Evolutionary conservation across 2,329 filamentous ascomycete genomes (phyloP), one percentile per base, ranked within the genome.

Genomic region (Neonectria magnoliae): DNA sequence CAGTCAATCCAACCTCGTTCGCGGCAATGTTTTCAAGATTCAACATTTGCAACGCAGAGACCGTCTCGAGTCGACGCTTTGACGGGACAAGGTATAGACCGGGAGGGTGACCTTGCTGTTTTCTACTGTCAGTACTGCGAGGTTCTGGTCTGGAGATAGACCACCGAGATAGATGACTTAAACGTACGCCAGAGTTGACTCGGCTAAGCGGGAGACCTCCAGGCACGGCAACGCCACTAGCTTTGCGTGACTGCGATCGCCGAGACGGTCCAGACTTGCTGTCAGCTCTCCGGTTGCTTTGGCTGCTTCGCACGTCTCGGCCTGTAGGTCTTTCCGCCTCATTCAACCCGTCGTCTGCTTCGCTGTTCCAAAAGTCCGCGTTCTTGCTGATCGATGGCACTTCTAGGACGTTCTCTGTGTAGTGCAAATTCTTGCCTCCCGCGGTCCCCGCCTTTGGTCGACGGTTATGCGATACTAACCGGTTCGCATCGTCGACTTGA

Each of bases 1-100:
- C 93, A 0, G 91, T 92, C 51, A 98, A 84, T 5, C 94, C 94
- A 62, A 97, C 88, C 70, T 98, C 94, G 45, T 93, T 91, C 64
- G 94, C 91, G 0, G 94, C 94, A 60, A 97, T 92, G 73, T 96
- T 94, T 79, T 98, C 96, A 1, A 98, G 87, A 67, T 96, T 95
- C 29, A 97, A 87, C 88, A 98, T 96, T 75, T 97, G 93, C 42
- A 96, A 83, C 6, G 95, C 86, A 18, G 88, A 90, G 31, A 91
- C 87, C 5, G 87, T 83, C 71, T 91, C 88, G 29, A 90, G 80
- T 13, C 85, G 86, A 38, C 86, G 85, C 70, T 85, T 84, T 2
- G 87, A 87, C 9, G 83, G 84, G 18, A 84, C 73, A 36, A 87
- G 77, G 71, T 87, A 89, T 55, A 90, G 83, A 1, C 85, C 85